Conservation (phyloP, 768 basidiomycete genomes). For the Tubosaeta brunneosetosa region DNA sequence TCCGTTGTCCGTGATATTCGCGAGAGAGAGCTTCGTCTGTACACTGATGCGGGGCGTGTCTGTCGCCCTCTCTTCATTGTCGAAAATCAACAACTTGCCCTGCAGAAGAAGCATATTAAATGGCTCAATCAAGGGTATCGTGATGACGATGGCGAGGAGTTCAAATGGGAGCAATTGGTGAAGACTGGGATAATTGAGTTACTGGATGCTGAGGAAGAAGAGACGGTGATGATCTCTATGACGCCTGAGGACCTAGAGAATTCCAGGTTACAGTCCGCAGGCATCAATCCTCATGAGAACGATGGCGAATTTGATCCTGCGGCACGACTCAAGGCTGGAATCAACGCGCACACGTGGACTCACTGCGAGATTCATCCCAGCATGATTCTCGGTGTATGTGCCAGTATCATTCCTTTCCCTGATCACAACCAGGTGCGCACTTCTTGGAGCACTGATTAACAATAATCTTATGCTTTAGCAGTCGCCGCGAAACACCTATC, state of each 20-base stretch:
- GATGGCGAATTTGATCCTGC: constrained; percentile 81
- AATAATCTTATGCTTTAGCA: constrained; percentile 30
- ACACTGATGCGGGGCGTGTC: constrained; percentile 95
- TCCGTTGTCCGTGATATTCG: constrained; percentile 97
- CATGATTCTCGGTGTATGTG: constrained; percentile 98
- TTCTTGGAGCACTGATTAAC: background rate
- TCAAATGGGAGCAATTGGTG: constrained; percentile 81
- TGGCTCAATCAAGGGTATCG: constrained; percentile 58
- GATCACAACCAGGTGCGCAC: constrained; percentile 92
- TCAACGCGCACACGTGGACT: constrained; percentile 89
- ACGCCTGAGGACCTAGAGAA: constrained; percentile 92
- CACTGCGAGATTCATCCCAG: constrained; percentile 99
- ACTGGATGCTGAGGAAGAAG: constrained; percentile 97
- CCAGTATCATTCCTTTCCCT: constrained; percentile 98
- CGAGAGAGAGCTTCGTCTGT: constrained; percentile 89
- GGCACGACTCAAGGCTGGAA: constrained; percentile 79
- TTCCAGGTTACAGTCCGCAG: constrained; percentile 62
- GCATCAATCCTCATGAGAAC: constrained; percentile 52
- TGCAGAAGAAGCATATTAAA: constrained; percentile 82
- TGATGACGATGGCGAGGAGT: constrained; percentile 55
- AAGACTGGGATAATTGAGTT: constrained; percentile 89
- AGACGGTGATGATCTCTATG: constrained; percentile 99
- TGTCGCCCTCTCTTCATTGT: constrained; percentile 98
- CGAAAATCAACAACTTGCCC: constrained; percentile 77
- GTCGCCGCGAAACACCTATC: constrained; percentile 99